phyloP scores from a whole-genome alignment of 169 alveolate genomes.

The Cryptosporidium felis region DNA sequence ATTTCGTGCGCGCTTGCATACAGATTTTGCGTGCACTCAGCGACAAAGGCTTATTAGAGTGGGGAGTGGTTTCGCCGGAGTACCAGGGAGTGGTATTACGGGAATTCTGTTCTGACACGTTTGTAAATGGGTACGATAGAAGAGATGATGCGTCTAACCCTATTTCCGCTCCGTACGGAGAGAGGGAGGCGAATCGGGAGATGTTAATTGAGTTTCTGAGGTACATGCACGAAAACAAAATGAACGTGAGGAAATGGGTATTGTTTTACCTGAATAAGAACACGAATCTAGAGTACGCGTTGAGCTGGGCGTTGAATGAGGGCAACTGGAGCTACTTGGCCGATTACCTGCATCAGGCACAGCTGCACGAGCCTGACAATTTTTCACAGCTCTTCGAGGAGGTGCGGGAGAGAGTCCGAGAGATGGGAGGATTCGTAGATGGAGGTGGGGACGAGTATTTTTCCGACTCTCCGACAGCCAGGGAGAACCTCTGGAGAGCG shows the following conservation, averaged over 20 bases:
- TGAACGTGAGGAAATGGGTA: constrained; percentile 61
- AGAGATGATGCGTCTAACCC: not conserved
- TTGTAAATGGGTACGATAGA: constrained; percentile 33
- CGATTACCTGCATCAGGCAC: constrained; percentile 33
- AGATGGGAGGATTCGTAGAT: constrained; percentile 66
- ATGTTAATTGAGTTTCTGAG: constrained; percentile 46
- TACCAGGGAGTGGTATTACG: constrained; percentile 36
- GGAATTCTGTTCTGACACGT: constrained; percentile 64
- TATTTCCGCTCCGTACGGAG: constrained; percentile 32
- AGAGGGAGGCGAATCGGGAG: constrained; percentile 39
- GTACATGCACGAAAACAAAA: constrained; percentile 18
- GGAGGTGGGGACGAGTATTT: constrained; percentile 8
- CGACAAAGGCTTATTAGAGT: constrained; percentile 33
- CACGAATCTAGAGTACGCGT: constrained; percentile 30
- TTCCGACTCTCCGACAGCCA: not conserved
- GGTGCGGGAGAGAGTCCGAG: constrained; percentile 61
- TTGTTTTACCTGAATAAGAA: constrained; percentile 51
- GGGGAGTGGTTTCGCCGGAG: constrained; percentile 69
- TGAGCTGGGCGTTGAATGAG: constrained; percentile 62
- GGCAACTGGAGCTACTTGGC: constrained; percentile 55
- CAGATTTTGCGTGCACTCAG: not conserved
- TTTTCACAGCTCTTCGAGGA: constrained; percentile 36
- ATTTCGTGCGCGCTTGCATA: constrained; percentile 47
- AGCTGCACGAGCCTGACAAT: constrained; percentile 49
- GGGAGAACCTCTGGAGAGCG: constrained; percentile 60